Conservation (phyloP, 805 yeast genomes). For the Suhomyces emberorum region DNA sequence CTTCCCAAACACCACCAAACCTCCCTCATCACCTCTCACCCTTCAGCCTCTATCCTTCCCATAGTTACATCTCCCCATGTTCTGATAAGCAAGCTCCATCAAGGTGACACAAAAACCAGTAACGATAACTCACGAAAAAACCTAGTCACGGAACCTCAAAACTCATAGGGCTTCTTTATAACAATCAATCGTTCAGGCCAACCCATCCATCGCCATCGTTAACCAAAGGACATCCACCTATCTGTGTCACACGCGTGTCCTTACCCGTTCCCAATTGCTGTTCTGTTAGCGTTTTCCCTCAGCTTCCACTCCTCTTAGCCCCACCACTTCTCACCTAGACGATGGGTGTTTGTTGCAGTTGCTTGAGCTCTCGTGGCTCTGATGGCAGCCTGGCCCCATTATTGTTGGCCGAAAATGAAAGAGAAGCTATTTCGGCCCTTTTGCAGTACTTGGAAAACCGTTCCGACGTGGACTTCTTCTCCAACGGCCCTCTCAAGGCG, state of each 20-base stretch:
- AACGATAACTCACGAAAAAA: background rate
- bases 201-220: background rate
- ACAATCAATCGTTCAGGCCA: background rate
- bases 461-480: conserved; percentile 84
- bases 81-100: background rate
- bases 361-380: conserved; percentile 40
- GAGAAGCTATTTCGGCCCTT: conserved; percentile 91
- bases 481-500: conserved; percentile 82
- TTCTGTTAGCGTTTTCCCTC: background rate
- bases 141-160: background rate
- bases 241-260: too few relatives aligned
- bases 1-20: too few relatives aligned
- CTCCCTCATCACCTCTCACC: too few relatives aligned
- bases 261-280: too few relatives aligned
- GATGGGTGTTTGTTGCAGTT: conserved; percentile 45
- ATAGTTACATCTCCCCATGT: too few relatives aligned
- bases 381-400: conserved; percentile 72
- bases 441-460: conserved; percentile 86
- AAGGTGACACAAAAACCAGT: background rate
- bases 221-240: background rate
- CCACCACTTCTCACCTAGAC: too few relatives aligned
- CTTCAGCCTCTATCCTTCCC: too few relatives aligned
- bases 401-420: conserved; percentile 84
- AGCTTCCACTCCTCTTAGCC: too few relatives aligned
- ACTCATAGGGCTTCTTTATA: background rate